These are phyloP conservation scores for Mesembryanthemum crystallinum DNA, from an alignment of 148 eudicot species.

Conservation along the genomic window DNA sequence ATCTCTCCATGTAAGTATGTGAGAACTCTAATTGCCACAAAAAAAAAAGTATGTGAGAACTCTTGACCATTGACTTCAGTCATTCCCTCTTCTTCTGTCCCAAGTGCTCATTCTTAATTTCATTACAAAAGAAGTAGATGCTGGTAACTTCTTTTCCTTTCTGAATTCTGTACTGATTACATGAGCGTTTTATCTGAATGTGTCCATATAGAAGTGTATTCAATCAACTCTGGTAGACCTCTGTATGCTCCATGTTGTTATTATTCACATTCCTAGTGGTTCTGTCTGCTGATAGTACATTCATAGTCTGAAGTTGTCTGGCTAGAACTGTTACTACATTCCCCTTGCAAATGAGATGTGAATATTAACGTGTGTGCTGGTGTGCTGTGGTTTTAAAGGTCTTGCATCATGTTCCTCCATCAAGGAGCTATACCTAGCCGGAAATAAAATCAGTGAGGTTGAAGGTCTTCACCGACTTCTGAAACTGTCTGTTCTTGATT, in stretches of 20 bases:
- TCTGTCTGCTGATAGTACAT: not conserved
- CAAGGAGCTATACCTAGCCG: slow-evolving; percentile 85
- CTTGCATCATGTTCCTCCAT: slow-evolving; percentile 83
- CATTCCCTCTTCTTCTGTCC: no score
- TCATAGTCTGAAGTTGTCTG: not conserved
- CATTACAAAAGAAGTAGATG: no score
- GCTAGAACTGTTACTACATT: not conserved
- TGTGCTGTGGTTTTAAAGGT: slow-evolving; percentile 41
- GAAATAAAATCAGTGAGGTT: slow-evolving; percentile 94
- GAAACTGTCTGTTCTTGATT: slow-evolving; percentile 70
- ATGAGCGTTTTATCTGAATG: no score
- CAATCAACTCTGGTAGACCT: no score
- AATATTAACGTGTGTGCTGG: not conserved
- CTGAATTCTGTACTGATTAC: no score
- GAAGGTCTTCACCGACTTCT: slow-evolving; percentile 98
- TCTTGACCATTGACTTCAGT: no score
- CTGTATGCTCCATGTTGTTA: not conserved
- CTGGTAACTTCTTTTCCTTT: no score
- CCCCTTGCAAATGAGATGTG: not conserved
- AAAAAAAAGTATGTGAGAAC: no score
- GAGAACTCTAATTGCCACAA: no score
- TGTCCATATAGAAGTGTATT: no score
- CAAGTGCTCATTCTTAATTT: no score
- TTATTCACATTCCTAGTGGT: not conserved
- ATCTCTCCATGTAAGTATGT: no score